Evolutionary conservation across 1,139 yeast genomes (phyloP), one percentile per base, ranked within the genome.

Genomic region (Yamadazyma dushanensis): DNA sequence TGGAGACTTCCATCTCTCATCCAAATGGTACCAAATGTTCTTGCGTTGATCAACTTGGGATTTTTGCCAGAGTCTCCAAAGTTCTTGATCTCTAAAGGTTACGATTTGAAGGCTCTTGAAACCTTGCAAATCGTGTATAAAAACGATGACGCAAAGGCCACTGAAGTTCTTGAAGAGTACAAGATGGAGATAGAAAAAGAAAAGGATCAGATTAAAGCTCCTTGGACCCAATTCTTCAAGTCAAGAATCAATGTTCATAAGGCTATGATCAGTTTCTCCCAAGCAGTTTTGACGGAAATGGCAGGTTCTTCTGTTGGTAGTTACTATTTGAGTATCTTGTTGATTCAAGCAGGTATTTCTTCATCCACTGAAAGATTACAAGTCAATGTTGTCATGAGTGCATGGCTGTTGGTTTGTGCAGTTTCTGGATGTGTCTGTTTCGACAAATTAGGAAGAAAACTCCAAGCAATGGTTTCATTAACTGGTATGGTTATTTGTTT

Each of bases 261-360:
- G 24, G 32, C 31, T 2, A 8, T 38, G 10, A 47, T 48, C 10
- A 37, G 34, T 25, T 29, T 41, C 9, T 33, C 43, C n/a, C 51
- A 46, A n/a, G 49, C 46, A 2, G 14, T 45, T 16, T 5, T 48
- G 10, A 36, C 41, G 4, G 53, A 48, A 35, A 40, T 49, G 45
- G 48, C 40, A n/a, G 53, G 53, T 17, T 45, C 50, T 6, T 45
- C 51, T 3, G 47, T 47, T 8, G 51, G 47, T 4, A 35, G 44
- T 16, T 43, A 43, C 29, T 47, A 46, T 36, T 44, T 46, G 25
- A 35, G 47, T 6, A 42, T 45, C 20, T 20, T 45, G 8, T 39
- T 45, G 15, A n/a, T 21, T 5, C 40, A 43, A 36, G 47, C 47
- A 4, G 49, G 49, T 22, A 45, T 45, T 17, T 5, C 35, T 3